These are phyloP conservation scores for Prunus mongolica DNA, from an alignment of 306 rosid genomes.

Conservation along the genomic window DNA sequence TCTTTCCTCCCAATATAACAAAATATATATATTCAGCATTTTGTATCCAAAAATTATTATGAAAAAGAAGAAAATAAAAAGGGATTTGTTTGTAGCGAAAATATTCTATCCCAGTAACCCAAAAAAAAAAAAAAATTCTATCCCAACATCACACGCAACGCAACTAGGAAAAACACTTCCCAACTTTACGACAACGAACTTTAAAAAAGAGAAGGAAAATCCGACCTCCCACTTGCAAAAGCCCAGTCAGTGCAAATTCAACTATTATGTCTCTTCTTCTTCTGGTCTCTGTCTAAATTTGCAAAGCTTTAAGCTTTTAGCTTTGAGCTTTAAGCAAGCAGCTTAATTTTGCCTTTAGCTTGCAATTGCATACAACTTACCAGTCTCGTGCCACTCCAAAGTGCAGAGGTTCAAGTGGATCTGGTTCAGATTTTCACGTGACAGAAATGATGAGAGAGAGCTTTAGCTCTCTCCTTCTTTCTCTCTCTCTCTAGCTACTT, in stretches of 20 bases:
- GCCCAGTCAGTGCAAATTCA: neutral
- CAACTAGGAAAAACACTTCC: slow-evolving; percentile 27
- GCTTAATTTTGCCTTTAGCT: slow-evolving; percentile 13
- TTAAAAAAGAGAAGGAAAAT: neutral
- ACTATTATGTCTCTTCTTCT: slow-evolving; percentile 5
- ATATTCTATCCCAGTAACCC: slow-evolving; percentile 24
- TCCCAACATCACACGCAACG: slow-evolving; percentile 62
- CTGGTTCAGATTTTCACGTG: slow-evolving; percentile 35
- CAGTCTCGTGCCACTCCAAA: neutral
- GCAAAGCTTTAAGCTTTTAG: neutral
- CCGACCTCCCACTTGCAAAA: slow-evolving; percentile 15
- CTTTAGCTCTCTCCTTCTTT: neutral
- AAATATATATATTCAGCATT: neutral
- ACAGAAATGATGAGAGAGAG: neutral
- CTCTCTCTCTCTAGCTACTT: slow-evolving; percentile 1
- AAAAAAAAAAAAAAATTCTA: slow-evolving; percentile 3
- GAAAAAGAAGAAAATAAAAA: neutral
- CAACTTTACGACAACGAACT: slow-evolving; percentile 31
- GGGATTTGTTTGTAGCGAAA: neutral
- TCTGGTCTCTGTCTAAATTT: neutral
- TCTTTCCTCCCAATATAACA: too few relatives aligned
- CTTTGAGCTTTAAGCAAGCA: neutral
- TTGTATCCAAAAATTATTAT: neutral
- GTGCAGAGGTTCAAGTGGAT: slow-evolving; percentile 35
- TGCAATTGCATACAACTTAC: neutral